A percentile compares a stretch with the other conserved stretches of the same genome.
phyloP scores from a whole-genome alignment of 148 eudicot species.

The Cornus kousa region DNA sequence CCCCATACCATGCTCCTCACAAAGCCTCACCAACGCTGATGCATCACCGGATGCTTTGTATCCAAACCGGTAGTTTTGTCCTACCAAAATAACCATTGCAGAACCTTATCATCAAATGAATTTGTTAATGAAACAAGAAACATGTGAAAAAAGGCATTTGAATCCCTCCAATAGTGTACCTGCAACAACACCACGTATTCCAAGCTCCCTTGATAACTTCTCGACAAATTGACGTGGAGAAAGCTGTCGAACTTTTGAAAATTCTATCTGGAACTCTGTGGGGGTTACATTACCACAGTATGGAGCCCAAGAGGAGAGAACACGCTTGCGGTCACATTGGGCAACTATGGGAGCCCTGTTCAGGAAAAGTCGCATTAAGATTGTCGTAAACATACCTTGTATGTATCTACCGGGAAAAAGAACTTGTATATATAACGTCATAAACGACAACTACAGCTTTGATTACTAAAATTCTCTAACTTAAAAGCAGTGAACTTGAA shows the following conservation, averaged over 20 bases:
- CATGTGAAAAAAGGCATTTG: neutral
- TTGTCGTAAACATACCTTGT: neutral
- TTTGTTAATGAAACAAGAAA: neutral
- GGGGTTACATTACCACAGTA: conserved; percentile 67
- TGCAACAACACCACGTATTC: conserved; percentile 91
- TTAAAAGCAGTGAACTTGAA: too few species aligned
- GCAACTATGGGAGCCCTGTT: conserved; percentile 96
- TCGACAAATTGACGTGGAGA: conserved; percentile 88
- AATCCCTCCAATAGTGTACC: conserved; percentile 37
- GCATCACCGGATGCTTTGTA: conserved; percentile 89
- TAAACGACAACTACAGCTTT: neutral
- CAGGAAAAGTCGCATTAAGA: neutral
- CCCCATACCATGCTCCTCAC: conserved; percentile 61
- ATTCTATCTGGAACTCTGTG: conserved; percentile 59
- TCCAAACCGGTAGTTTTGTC: conserved; percentile 93
- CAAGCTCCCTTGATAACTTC: conserved; percentile 77
- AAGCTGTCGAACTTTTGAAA: conserved; percentile 79
- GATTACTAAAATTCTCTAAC: neutral
- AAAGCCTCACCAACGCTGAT: conserved; percentile 69
- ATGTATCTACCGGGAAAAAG: neutral
- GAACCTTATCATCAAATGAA: neutral
- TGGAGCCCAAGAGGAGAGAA: conserved; percentile 88
- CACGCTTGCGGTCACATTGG: conserved; percentile 81
- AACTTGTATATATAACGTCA: neutral
- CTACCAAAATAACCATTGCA: conserved; percentile 34